Percentiles rank a stretch among this genome's conserved stretches.
Conservation (phyloP, 176 grass and related monocot species). For the Thalia dealbata region DNA sequence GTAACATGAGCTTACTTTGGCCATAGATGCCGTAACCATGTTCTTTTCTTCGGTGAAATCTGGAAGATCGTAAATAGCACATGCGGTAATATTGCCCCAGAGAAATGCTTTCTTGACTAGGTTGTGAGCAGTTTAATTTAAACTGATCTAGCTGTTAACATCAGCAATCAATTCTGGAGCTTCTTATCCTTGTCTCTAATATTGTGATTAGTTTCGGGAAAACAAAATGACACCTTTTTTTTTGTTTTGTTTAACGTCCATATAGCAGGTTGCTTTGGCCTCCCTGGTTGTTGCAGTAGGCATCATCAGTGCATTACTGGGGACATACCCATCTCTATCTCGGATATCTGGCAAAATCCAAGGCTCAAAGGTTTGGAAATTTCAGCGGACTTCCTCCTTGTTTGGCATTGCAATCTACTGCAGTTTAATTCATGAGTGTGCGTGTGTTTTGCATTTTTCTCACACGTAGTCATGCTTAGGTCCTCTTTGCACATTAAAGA, state of each 20-base stretch:
- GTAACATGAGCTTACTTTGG: conserved; percentile 18
- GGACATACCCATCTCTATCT: conserved; percentile 58
- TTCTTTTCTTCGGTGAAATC: neutral
- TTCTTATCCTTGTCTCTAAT: too few species aligned
- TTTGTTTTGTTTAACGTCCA: neutral
- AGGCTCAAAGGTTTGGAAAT: neutral
- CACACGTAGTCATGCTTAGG: neutral
- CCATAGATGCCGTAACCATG: neutral
- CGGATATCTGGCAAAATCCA: conserved; percentile 35
- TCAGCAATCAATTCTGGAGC: too few species aligned
- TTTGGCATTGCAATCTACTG: neutral
- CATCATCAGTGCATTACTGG: conserved; percentile 29
- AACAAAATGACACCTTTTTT: neutral
- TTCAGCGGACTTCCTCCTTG: neutral
- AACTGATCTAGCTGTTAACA: too few species aligned
- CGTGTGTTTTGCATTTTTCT: neutral
- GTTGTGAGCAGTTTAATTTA: too few species aligned
- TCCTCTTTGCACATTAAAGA: too few species aligned
- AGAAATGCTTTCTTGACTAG: too few species aligned
- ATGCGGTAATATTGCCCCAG: too few species aligned
- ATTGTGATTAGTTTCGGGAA: too few species aligned
- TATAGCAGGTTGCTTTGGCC: conserved; percentile 37
- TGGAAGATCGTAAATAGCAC: too few species aligned
- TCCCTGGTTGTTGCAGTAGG: conserved; percentile 41
- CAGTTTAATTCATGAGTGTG: neutral